phyloP scores from a whole-genome alignment of 2,329 filamentous ascomycete species.

The Didymellaceae sp. region DNA sequence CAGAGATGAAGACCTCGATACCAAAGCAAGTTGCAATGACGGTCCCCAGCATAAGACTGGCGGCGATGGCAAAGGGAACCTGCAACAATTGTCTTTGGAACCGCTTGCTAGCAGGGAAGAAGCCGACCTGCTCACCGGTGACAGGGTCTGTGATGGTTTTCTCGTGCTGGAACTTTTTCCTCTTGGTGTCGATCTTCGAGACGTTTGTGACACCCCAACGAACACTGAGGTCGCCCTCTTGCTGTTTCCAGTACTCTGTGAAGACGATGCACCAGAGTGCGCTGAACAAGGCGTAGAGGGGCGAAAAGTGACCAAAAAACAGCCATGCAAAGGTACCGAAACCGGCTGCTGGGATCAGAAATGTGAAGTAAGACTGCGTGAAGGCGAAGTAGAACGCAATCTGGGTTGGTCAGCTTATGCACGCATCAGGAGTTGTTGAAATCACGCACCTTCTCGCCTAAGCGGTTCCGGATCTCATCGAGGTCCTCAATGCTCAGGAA shows the following conservation, averaged over 20 bases:
- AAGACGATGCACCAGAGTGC: slow-evolving; percentile 87
- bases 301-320: slow-evolving; percentile 83
- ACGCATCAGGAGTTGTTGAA: neutral
- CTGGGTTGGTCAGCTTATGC: slow-evolving; percentile 44
- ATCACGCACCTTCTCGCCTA: slow-evolving; percentile 54
- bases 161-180: slow-evolving; percentile 80
- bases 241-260: slow-evolving; percentile 95
- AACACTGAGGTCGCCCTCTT: slow-evolving; percentile 83
- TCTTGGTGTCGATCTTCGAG: slow-evolving; percentile 77
- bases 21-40: slow-evolving; percentile 88
- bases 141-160: slow-evolving; percentile 77
- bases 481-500: slow-evolving; percentile 56
- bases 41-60: slow-evolving; percentile 74
- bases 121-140: slow-evolving; percentile 77
- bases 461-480: slow-evolving; percentile 58
- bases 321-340: slow-evolving; percentile 81
- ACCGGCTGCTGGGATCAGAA: slow-evolving; percentile 79
- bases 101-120: slow-evolving; percentile 79
- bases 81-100: slow-evolving; percentile 79
- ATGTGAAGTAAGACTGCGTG: slow-evolving; percentile 86
- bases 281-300: slow-evolving; percentile 77
- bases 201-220: slow-evolving; percentile 90
- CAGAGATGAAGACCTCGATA: slow-evolving; percentile 93
- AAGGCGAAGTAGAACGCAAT: slow-evolving; percentile 97
- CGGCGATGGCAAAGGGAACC: slow-evolving; percentile 81